These are phyloP conservation scores for Talaromyces piceae DNA, from an alignment of 2,329 filamentous ascomycete genomes.

Conservation along the genomic window DNA sequence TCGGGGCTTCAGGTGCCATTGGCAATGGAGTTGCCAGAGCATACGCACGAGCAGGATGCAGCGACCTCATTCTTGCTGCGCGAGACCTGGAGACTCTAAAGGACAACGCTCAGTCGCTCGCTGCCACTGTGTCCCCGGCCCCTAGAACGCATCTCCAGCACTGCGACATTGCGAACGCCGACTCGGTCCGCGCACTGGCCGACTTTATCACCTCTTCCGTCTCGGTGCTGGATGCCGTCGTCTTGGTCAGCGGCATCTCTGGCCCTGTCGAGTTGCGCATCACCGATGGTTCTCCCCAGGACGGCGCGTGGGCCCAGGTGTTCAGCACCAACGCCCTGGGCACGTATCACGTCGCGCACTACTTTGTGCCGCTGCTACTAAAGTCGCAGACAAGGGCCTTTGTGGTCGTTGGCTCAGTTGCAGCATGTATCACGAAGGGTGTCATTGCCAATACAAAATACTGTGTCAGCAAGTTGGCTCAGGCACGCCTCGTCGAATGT, in stretches of 20 bases:
- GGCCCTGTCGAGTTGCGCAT: slow-evolving; percentile 26
- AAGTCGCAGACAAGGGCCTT: slow-evolving; percentile 20
- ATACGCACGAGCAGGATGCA: slow-evolving; percentile 25
- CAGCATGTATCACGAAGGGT: slow-evolving; percentile 27
- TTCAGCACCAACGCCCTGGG: slow-evolving; percentile 30
- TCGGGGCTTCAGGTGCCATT: slow-evolving; percentile 28
- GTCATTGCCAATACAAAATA: slow-evolving; percentile 36
- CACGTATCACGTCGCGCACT: slow-evolving; percentile 29
- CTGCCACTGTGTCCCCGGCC: slow-evolving; percentile 11
- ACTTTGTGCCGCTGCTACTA: slow-evolving; percentile 25
- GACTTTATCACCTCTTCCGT: slow-evolving; percentile 7
- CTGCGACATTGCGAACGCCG: slow-evolving; percentile 22
- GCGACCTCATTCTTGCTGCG: slow-evolving; percentile 24
- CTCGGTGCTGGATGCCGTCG: slow-evolving; percentile 13
- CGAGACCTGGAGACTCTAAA: slow-evolving; percentile 20
- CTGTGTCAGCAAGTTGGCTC: slow-evolving; percentile 28
- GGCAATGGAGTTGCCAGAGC: slow-evolving; percentile 25
- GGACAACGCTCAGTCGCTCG: slow-evolving; percentile 15
- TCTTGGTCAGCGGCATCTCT: slow-evolving; percentile 19
- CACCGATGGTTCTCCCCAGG: slow-evolving; percentile 21
- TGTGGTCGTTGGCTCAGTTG: slow-evolving; percentile 23
- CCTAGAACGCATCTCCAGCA: slow-evolving; percentile 19
- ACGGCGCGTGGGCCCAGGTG: slow-evolving; percentile 22
- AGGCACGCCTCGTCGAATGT: slow-evolving; percentile 30
- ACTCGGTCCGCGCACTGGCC: slow-evolving; percentile 19